Percentiles rank a stretch among this genome's conserved stretches.
Conservation (phyloP, 352 stramenopile species). For the Pythium monospermum region DNA sequence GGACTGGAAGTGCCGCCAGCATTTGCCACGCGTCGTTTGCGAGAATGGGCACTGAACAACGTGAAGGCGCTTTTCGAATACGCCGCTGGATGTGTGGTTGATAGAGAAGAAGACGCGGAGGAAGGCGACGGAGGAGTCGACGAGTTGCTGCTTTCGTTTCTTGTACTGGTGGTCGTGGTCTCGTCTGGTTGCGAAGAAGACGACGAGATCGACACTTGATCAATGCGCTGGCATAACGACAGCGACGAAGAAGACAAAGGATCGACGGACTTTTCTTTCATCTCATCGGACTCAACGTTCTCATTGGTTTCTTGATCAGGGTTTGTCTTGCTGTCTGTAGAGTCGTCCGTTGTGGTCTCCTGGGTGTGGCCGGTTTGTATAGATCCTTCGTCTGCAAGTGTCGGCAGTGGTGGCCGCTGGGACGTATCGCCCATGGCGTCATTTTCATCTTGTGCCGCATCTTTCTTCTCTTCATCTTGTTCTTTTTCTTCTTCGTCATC, state of each 20-base stretch:
- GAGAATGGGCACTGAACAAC: conserved; percentile 20
- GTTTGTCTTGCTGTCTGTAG: background rate
- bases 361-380: too few species aligned
- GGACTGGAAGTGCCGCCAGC: background rate
- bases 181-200: background rate
- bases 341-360: background rate
- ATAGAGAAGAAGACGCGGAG: conserved; percentile 1
- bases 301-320: conserved; percentile 5
- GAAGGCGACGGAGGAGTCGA: background rate
- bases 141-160: too few species aligned
- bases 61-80: conserved; percentile 9
- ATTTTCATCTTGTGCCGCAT: too few species aligned
- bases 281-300: too few species aligned
- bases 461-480: background rate
- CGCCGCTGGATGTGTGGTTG: conserved; percentile 1
- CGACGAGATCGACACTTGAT: conserved; percentile 72
- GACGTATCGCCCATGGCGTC: too few species aligned
- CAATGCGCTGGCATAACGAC: conserved; percentile 71
- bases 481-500: background rate
- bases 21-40: conserved; percentile 15
- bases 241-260: too few species aligned
- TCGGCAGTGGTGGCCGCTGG: too few species aligned
- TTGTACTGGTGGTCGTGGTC: too few species aligned
- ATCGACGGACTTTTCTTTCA: too few species aligned
- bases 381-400: too few species aligned